A percentile compares a stretch with the other conserved stretches of the same genome.
Evolutionary conservation across 129 eudicot genomes (phyloP).

Genomic region (Ambrosia trifida): DNA sequence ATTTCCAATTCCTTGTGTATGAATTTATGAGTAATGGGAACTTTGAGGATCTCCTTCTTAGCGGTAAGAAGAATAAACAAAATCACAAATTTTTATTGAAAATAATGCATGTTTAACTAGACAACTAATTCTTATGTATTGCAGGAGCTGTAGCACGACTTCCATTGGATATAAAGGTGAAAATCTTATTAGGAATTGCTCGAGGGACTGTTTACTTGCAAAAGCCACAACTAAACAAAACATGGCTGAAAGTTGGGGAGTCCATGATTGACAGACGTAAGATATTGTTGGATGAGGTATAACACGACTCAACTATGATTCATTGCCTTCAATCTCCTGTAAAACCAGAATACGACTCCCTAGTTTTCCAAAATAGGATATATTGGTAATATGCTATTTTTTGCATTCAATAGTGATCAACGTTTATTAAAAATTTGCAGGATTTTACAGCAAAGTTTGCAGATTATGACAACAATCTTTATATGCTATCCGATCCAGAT

Average conservation of each 20-base stretch:
- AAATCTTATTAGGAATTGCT: constrained; percentile 22
- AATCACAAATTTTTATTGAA: background rate
- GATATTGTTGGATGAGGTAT: constrained; percentile 23
- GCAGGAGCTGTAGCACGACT: constrained; percentile 2
- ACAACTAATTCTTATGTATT: background rate
- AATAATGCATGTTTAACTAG: background rate
- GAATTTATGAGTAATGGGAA: background rate
- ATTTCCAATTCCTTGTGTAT: background rate
- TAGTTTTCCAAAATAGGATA: too few species aligned
- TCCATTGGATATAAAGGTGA: constrained; percentile 20
- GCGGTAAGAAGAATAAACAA: background rate
- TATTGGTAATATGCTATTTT: too few species aligned
- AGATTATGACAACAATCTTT: constrained; percentile 1
- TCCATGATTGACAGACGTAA: constrained; percentile 15
- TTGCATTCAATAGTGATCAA: too few species aligned
- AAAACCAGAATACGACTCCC: too few species aligned
- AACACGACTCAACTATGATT: background rate
- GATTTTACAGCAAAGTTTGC: constrained; percentile 25
- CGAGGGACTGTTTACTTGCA: constrained; percentile 18
- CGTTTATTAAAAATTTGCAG: too few species aligned
- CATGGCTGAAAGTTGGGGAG: background rate
- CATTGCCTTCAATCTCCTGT: too few species aligned
- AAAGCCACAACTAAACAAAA: background rate
- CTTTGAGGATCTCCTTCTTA: background rate
- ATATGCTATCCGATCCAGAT: too few species aligned